phyloP scores from a whole-genome alignment of 345 rosid species.

The Brassica nigra region DNA sequence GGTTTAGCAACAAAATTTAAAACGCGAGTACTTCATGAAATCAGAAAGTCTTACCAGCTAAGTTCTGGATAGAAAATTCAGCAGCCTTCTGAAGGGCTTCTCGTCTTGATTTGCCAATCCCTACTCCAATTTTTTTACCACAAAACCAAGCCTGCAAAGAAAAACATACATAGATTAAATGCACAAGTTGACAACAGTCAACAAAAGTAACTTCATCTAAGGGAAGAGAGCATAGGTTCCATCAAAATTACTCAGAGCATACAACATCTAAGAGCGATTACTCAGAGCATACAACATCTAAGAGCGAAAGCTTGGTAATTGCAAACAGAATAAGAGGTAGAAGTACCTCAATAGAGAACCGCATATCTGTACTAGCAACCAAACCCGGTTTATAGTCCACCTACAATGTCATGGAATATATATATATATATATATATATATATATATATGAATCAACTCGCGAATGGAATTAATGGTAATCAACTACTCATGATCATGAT shows the following conservation, averaged over 20 bases:
- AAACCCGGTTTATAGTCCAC: slow-evolving; percentile 75
- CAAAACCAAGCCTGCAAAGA: slow-evolving; percentile 77
- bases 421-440: slow-evolving; percentile 20
- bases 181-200: slow-evolving; percentile 1
- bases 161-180: neutral
- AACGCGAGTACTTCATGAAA: slow-evolving; percentile 11
- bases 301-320: neutral
- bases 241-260: slow-evolving; percentile 3
- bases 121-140: slow-evolving; percentile 82
- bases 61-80: slow-evolving; percentile 66
- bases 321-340: slow-evolving; percentile 14
- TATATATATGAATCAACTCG: slow-evolving; percentile 19
- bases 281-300: slow-evolving; percentile 1
- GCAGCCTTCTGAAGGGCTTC: slow-evolving; percentile 85
- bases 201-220: neutral
- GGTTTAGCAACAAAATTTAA: slow-evolving; percentile 9
- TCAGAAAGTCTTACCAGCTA: slow-evolving; percentile 63
- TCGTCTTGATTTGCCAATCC: slow-evolving; percentile 80
- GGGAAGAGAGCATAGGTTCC: slow-evolving; percentile 8
- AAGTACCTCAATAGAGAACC: slow-evolving; percentile 82
- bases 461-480: neutral
- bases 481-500: neutral
- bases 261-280: neutral
- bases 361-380: slow-evolving; percentile 68
- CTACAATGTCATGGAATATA: slow-evolving; percentile 47